A percentile compares a stretch with the other conserved stretches of the same genome.
These are phyloP conservation scores for Aspergillus melleus DNA, from an alignment of 2,329 filamentous ascomycete species.

Conservation along the genomic window DNA sequence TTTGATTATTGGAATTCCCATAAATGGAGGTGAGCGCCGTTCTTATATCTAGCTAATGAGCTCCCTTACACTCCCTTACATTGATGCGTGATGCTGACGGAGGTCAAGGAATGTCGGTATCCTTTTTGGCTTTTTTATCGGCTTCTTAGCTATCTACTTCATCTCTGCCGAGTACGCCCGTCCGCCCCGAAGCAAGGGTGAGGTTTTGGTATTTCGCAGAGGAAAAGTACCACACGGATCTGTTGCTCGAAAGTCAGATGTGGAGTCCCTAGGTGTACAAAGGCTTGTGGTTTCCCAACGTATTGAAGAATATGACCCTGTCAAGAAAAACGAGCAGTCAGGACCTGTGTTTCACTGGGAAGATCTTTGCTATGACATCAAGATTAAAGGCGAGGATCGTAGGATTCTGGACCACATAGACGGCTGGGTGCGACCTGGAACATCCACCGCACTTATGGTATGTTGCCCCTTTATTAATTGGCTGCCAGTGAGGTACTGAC, in stretches of 20 bases:
- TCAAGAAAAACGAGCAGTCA: conserved; percentile 54
- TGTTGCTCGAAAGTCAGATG: conserved; percentile 30
- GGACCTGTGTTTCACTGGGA: conserved; percentile 84
- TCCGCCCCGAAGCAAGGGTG: conserved; percentile 71
- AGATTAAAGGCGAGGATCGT: conserved; percentile 73
- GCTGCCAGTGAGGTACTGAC: conserved; percentile 31
- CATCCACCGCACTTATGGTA: conserved; percentile 84
- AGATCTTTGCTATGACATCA: conserved; percentile 78
- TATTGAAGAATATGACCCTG: conserved; percentile 35
- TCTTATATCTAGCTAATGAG: background rate
- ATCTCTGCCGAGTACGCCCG: conserved; percentile 60
- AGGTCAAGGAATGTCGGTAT: conserved; percentile 61
- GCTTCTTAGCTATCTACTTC: conserved; percentile 63
- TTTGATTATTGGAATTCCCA: conserved; percentile 60
- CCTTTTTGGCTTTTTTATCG: conserved; percentile 61
- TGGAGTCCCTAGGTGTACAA: conserved; percentile 27
- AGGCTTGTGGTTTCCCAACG: conserved; percentile 30
- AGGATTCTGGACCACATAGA: conserved; percentile 82
- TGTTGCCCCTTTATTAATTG: background rate
- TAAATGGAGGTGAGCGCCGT: conserved; percentile 53
- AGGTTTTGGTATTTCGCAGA: conserved; percentile 71
- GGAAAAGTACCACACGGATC: conserved; percentile 56
- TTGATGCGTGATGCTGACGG: background rate
- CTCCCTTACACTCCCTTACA: background rate
- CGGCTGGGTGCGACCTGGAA: conserved; percentile 92